Evolutionary conservation across 768 basidiomycete genomes (phyloP), one percentile per base, ranked within the genome.

Genomic region (Panaeolus papilionaceus): DNA sequence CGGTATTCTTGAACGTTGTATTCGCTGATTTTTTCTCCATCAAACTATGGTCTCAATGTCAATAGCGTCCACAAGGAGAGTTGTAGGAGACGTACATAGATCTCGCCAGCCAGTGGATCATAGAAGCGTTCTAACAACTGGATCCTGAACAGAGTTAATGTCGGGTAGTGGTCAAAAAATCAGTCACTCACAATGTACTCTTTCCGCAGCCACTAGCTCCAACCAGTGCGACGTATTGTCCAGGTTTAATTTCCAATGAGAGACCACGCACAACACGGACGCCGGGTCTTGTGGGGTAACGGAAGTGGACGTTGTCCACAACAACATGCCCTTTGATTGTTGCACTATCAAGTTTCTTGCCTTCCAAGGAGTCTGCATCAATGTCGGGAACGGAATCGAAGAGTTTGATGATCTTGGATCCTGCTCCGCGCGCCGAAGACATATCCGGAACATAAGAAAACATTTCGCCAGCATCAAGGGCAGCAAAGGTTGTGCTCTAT

Each of bases 71-170:
- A 6, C 16, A 4, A 26, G 20, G 20, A 54, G 61, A 70, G 62
- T 58, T 51, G 38, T 62, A 23, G 58, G 69, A 65, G 33, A 77
- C 87, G 68, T 74, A 89, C 87, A 69, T 88, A 86, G 65, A 94
- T 82, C 38, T 86, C 82, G 65, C 93, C 93, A 23, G 87, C 86
- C 23, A 92, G 78, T 16, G 93, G 89, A 74, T 95, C 92, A 75
- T 94, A 94, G 83, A 94, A 94, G n/a, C 93, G 86, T 73, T 95
- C 93, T 64, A 94, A 87, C 71, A 94, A 73, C 76, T 93, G 93
- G 68, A 94, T 93, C 38, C 89, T 86, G 14, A 9, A 33, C 26
- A 33, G 16, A 12, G 33, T 49, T 20, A 49, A 49, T 7, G 8
- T 6, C 6, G 12, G 33, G 10, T 5, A 28, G 26, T 58, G n/a